Conservation (phyloP, 1,284 basidiomycete species). For the Rhodotorula sp. region DNA sequence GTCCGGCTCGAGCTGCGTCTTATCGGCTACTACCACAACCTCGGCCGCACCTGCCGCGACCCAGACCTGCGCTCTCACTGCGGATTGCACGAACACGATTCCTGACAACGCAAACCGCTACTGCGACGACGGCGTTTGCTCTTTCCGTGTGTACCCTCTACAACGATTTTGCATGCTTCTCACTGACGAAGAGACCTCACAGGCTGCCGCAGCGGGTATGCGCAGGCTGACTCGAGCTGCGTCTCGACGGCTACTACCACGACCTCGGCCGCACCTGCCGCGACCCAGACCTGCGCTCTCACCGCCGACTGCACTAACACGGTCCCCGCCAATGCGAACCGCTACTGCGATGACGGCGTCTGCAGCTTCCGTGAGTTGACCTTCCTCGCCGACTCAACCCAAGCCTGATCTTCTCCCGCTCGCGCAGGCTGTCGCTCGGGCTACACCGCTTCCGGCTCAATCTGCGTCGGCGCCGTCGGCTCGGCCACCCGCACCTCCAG, state of each 20-base stretch:
- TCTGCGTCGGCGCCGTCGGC: background rate
- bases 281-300: background rate
- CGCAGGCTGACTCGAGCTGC: background rate
- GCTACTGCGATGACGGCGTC: background rate
- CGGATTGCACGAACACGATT: background rate
- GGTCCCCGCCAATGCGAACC: background rate
- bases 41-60: background rate
- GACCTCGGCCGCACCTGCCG: background rate
- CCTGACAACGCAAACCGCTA: background rate
- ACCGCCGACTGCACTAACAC: background rate
- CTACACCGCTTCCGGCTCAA: background rate
- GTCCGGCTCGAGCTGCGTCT: background rate
- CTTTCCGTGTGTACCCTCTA: background rate
- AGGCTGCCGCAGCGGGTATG: background rate
- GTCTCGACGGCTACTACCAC: background rate
- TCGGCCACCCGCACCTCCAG: background rate
- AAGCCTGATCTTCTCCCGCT: background rate
- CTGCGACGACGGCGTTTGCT: background rate
- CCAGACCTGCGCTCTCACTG: background rate
- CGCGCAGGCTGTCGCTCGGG: conserved; percentile 3
- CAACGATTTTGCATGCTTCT: background rate
- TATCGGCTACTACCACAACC: background rate
- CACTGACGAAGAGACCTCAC: too few relatives aligned
- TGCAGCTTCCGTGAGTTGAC: background rate
- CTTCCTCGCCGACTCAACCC: background rate